These are phyloP conservation scores for Erodium moschatum DNA, from an alignment of 441 rosid genomes.

Conservation along the genomic window DNA sequence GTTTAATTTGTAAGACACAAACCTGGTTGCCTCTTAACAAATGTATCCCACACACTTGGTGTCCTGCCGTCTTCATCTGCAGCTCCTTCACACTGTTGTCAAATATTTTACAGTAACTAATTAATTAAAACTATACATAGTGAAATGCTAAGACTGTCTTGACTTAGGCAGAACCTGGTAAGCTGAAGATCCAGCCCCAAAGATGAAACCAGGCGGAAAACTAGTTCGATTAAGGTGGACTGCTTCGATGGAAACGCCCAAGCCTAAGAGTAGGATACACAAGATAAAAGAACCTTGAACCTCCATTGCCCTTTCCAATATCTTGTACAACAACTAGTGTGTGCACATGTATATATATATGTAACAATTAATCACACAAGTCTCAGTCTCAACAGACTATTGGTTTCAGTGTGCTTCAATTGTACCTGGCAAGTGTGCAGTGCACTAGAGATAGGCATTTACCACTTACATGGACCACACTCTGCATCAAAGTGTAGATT, in stretches of 20 bases:
- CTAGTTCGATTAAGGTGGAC: neutral
- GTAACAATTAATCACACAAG: too few relatives aligned
- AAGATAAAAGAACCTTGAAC: neutral
- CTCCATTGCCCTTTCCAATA: neutral
- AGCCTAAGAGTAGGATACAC: neutral
- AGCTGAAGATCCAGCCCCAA: constrained; percentile 16
- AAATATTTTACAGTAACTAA: neutral
- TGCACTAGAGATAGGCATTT: too few relatives aligned
- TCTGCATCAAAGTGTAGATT: too few relatives aligned
- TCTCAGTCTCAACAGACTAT: too few relatives aligned
- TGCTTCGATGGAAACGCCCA: neutral
- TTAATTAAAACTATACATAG: neutral
- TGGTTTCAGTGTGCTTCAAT: too few relatives aligned
- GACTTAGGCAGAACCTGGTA: constrained; percentile 9
- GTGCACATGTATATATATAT: too few relatives aligned
- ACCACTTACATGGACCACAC: too few relatives aligned
- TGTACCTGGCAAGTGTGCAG: too few relatives aligned
- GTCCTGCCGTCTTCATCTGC: constrained; percentile 42
- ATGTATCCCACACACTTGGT: constrained; percentile 55
- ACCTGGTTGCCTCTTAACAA: constrained; percentile 43
- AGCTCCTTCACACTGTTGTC: constrained; percentile 55
- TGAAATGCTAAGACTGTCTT: neutral
- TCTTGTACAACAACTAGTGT: neutral
- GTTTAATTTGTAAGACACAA: neutral
- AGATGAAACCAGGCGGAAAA: constrained; percentile 13